Evolutionary conservation across 139 green algal species (phyloP).

Genomic region (Closterium sp.): DNA sequence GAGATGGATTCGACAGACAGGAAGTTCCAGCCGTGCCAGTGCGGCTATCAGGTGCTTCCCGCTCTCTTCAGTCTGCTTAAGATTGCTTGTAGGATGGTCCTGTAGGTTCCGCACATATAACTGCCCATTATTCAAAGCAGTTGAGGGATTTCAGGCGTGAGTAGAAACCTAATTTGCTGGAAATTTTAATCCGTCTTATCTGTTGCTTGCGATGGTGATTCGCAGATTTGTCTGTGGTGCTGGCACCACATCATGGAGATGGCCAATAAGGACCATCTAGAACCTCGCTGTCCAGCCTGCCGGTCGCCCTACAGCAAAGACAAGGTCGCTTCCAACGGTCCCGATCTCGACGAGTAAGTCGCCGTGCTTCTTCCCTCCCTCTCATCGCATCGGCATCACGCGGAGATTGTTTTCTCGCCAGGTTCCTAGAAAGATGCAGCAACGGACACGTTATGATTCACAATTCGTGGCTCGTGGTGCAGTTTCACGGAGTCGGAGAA

Average conservation of each 20-base stretch:
- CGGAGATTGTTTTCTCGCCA: not conserved
- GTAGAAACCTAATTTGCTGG: too few relatives aligned
- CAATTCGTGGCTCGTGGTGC: not conserved
- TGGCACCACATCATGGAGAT: conserved; percentile 84
- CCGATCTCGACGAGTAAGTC: conserved; percentile 30
- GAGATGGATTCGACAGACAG: conserved; percentile 79
- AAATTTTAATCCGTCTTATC: not conserved
- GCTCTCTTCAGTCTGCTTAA: not conserved
- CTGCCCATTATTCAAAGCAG: too few relatives aligned
- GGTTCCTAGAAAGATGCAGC: not conserved
- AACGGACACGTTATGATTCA: not conserved
- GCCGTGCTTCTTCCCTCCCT: not conserved
- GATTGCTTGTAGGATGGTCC: too few relatives aligned
- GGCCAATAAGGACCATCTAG: conserved; percentile 65
- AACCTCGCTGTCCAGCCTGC: conserved; percentile 79
- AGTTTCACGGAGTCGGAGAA: not conserved
- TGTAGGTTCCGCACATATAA: too few relatives aligned
- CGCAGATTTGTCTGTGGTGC: conserved; percentile 74
- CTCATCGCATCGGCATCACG: not conserved
- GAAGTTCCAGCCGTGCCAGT: conserved; percentile 71
- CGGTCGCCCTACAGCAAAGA: conserved; percentile 75
- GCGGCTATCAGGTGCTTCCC: conserved; percentile 64
- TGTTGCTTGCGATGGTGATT: not conserved
- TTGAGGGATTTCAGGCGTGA: too few relatives aligned
- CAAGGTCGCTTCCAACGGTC: conserved; percentile 65